Conservation (phyloP, 2,329 filamentous ascomycete genomes). For the Onygenales sp. region DNA sequence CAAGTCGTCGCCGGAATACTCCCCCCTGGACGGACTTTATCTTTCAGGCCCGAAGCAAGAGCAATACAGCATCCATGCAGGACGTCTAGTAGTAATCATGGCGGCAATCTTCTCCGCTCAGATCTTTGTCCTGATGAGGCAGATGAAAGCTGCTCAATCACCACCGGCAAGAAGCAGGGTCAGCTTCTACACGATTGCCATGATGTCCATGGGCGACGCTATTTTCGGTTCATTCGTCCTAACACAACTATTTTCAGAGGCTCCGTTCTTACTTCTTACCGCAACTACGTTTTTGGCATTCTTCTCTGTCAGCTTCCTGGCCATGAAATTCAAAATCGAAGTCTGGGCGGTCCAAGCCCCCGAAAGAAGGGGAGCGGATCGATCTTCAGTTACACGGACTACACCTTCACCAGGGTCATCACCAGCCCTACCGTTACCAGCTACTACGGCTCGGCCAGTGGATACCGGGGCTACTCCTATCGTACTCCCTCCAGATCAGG, state of each 20-base stretch:
- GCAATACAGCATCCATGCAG: slow-evolving; percentile 42
- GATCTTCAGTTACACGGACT: slow-evolving; percentile 10
- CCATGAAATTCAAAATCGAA: slow-evolving; percentile 57
- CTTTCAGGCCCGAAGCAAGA: slow-evolving; percentile 50
- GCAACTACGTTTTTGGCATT: slow-evolving; percentile 50
- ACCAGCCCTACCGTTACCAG: slow-evolving; percentile 29
- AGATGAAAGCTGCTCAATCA: slow-evolving; percentile 56
- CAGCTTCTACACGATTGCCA: slow-evolving; percentile 54
- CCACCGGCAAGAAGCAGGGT: slow-evolving; percentile 55
- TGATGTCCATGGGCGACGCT: slow-evolving; percentile 53
- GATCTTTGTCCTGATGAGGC: slow-evolving; percentile 47
- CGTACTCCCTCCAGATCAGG: slow-evolving; percentile 48
- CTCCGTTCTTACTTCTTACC: slow-evolving; percentile 47
- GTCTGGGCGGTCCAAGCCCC: slow-evolving; percentile 55
- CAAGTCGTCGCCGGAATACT: slow-evolving; percentile 47
- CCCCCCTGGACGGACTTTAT: slow-evolving; percentile 43
- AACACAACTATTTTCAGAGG: slow-evolving; percentile 45
- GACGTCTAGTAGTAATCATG: slow-evolving; percentile 45
- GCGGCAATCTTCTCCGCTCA: slow-evolving; percentile 42
- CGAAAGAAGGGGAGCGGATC: slow-evolving; percentile 28
- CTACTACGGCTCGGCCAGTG: slow-evolving; percentile 34
- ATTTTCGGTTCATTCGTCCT: slow-evolving; percentile 48
- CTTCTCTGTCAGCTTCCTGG: slow-evolving; percentile 52
- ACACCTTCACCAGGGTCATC: not conserved
- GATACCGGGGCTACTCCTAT: slow-evolving; percentile 45